Percentiles rank a stretch among this genome's conserved stretches.
These are phyloP conservation scores for Trypanosoma platydactyli DNA, from an alignment of 208 protist species.

Conservation along the genomic window DNA sequence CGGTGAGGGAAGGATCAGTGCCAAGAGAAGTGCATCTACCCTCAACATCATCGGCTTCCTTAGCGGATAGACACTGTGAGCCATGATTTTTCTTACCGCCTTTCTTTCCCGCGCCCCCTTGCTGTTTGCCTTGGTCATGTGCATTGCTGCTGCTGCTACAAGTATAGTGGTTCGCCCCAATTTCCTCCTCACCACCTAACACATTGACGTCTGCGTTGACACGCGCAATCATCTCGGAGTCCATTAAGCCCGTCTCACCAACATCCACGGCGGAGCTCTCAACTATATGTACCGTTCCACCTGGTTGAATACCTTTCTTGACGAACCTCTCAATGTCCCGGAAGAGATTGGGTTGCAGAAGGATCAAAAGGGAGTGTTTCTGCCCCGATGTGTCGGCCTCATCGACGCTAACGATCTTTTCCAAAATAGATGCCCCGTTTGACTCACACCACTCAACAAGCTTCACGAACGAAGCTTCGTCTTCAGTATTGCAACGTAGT, in stretches of 20 bases:
- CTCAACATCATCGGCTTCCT: constrained; percentile 3
- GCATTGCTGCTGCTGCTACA: constrained; percentile 8
- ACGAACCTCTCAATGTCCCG: constrained; percentile 75
- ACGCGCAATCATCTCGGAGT: constrained; percentile 18
- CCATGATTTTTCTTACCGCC: constrained; percentile 16
- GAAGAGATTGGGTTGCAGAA: constrained; percentile 73
- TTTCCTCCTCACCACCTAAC: background rate
- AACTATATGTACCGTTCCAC: constrained; percentile 73
- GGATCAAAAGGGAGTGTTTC: constrained; percentile 46
- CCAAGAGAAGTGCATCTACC: background rate
- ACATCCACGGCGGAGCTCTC: constrained; percentile 67
- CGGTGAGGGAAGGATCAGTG: background rate
- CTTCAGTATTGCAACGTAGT: constrained; percentile 73
- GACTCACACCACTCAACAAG: constrained; percentile 58
- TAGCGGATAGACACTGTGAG: background rate
- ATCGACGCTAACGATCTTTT: constrained; percentile 18
- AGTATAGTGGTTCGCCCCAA: constrained; percentile 8
- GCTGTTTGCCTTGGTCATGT: background rate
- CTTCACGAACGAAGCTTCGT: constrained; percentile 39
- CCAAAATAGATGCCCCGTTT: constrained; percentile 50
- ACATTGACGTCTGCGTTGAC: constrained; percentile 19
- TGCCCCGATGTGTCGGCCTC: background rate
- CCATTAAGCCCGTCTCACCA: constrained; percentile 30
- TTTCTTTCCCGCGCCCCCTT: constrained; percentile 14
- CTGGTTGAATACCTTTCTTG: constrained; percentile 54